Percentiles rank a stretch among this genome's conserved stretches.
These are phyloP conservation scores for Croton setiger DNA, from an alignment of 441 rosid species.

Conservation along the genomic window DNA sequence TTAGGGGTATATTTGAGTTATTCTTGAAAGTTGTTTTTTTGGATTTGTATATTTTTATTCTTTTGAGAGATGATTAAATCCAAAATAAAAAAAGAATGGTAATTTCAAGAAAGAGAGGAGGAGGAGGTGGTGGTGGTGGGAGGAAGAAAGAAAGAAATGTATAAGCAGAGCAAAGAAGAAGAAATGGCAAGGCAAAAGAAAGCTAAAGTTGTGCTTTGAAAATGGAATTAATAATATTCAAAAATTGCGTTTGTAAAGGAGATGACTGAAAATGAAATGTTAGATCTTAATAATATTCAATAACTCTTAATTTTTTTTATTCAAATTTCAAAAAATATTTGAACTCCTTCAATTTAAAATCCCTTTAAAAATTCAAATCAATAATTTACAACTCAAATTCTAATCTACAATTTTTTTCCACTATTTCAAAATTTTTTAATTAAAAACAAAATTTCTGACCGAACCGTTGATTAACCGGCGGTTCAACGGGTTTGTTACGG, in stretches of 20 bases:
- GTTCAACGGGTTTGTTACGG: too few relatives aligned
- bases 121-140: background rate
- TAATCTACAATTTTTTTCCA: too few relatives aligned
- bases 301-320: too few relatives aligned
- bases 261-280: background rate
- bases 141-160: background rate
- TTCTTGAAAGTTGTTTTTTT: background rate
- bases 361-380: too few relatives aligned
- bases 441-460: too few relatives aligned
- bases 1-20: background rate
- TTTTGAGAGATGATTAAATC: background rate
- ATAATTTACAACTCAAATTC: too few relatives aligned
- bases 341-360: too few relatives aligned
- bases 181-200: background rate
- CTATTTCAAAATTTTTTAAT: too few relatives aligned
- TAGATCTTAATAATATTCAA: too few relatives aligned
- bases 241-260: background rate
- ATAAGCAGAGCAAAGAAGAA: background rate
- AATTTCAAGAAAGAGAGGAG: background rate
- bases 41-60: background rate
- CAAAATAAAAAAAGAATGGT: background rate
- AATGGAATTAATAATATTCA: background rate
- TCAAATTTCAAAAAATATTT: too few relatives aligned
- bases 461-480: too few relatives aligned
- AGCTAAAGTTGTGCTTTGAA: background rate